Evolutionary conservation across 1,284 basidiomycete species (phyloP).

Genomic region (Pterula multifida): DNA sequence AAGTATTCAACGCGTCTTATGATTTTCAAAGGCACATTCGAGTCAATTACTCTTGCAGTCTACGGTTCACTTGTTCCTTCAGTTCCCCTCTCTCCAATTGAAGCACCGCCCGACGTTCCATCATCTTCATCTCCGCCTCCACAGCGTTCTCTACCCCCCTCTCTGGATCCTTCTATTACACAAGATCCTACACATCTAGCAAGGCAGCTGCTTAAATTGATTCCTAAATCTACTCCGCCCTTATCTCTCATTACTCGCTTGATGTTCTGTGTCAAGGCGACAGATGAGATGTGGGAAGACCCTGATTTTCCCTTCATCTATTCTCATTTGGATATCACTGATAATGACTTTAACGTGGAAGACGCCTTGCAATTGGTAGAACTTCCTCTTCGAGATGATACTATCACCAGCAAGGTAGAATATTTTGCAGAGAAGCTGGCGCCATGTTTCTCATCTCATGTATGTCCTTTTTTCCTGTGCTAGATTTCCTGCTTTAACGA

Average conservation of each 20-base stretch:
- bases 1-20: conserved; percentile 69
- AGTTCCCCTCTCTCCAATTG: background rate
- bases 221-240: conserved; percentile 42
- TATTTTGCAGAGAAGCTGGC: background rate
- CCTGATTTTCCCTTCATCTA: conserved; percentile 60
- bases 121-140: background rate
- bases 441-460: conserved; percentile 6
- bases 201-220: conserved; percentile 41
- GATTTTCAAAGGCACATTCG: conserved; percentile 63
- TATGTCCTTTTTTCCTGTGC: background rate
- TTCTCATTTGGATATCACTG: conserved; percentile 28
- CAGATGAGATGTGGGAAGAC: conserved; percentile 64
- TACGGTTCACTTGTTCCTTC: conserved; percentile 32
- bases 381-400: background rate
- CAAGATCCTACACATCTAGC: conserved; percentile 51
- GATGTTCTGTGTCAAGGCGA: conserved; percentile 66
- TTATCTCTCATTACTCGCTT: conserved; percentile 51
- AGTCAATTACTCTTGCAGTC: conserved; percentile 53
- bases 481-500: no score
- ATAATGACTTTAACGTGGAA: conserved; percentile 11
- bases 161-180: conserved; percentile 46
- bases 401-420: background rate
- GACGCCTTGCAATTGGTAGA: background rate
- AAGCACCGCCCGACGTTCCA: background rate
- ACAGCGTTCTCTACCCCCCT: background rate